Evolutionary conservation across 1,284 basidiomycete species (phyloP).

Genomic region (Ceratobasidium theobromae): DNA sequence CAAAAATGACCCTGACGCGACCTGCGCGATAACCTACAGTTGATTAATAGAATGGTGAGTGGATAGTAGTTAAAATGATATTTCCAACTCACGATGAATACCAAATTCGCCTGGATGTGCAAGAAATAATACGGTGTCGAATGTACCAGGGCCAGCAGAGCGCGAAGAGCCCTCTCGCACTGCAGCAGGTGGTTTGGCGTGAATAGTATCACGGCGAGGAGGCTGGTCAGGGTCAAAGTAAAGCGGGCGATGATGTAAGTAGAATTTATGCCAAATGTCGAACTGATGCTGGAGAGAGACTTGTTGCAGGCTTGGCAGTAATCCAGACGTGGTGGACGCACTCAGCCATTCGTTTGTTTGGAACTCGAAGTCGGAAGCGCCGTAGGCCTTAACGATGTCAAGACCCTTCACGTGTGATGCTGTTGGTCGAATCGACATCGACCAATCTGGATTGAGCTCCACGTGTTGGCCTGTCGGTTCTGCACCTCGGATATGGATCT

Average conservation of each 20-base stretch:
- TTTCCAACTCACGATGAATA: background rate
- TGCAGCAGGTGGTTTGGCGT: background rate
- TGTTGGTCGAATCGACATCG: no score
- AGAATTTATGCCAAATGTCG: background rate
- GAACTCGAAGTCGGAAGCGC: no score
- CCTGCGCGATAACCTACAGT: background rate
- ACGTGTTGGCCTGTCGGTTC: no score
- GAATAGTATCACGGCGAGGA: background rate
- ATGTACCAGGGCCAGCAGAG: background rate
- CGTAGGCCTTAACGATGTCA: no score
- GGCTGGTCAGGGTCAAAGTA: background rate
- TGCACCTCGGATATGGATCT: no score
- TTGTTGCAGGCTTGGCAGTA: no score
- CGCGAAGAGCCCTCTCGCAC: no score
- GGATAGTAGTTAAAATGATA: background rate
- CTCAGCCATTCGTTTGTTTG: no score
- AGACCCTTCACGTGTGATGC: no score
- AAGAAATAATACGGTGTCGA: background rate
- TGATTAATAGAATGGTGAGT: background rate
- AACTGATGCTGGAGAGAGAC: slow-evolving; percentile 3
- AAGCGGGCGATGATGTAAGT: background rate
- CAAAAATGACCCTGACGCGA: background rate
- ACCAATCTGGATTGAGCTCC: no score
- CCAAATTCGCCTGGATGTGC: background rate
- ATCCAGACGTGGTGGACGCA: no score